These are phyloP conservation scores for Pistacia vera DNA, from an alignment of 345 rosid genomes.

Conservation along the genomic window DNA sequence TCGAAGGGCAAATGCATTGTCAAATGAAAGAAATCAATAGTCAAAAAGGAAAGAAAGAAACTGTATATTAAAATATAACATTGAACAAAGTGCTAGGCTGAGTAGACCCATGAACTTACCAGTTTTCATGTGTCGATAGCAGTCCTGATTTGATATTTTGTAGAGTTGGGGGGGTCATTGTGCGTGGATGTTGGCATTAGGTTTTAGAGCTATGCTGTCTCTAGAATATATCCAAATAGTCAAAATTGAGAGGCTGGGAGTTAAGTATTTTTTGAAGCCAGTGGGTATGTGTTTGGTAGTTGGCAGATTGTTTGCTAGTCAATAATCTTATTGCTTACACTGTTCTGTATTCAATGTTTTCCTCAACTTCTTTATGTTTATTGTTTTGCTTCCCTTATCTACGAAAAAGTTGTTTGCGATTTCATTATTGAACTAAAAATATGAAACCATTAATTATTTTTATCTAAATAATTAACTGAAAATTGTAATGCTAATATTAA, in stretches of 20 bases:
- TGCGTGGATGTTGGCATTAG: conserved; percentile 13
- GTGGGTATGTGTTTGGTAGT: conserved; percentile 10
- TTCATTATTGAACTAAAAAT: too few relatives aligned
- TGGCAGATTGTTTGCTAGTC: conserved; percentile 4
- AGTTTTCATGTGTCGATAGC: conserved; percentile 27
- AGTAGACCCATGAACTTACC: conserved; percentile 34
- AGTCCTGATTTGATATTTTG: conserved; percentile 13
- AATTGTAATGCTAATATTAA: not conserved
- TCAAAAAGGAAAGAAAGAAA: not conserved
- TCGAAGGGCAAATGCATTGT: conserved; percentile 23
- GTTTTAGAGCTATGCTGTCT: conserved; percentile 1
- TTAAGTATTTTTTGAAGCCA: not conserved
- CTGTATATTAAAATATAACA: conserved; percentile 1
- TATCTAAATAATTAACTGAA: not conserved
- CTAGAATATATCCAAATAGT: conserved; percentile 13
- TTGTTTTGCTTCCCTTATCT: too few relatives aligned
- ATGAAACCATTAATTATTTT: too few relatives aligned
- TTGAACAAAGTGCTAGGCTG: conserved; percentile 47
- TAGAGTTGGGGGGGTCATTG: not conserved
- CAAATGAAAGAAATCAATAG: not conserved
- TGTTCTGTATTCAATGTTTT: too few relatives aligned
- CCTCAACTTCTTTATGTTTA: too few relatives aligned
- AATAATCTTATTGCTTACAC: not conserved
- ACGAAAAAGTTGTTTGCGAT: too few relatives aligned
- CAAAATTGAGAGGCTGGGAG: conserved; percentile 14